Evolutionary conservation across 768 basidiomycete species (phyloP), one percentile per base, ranked within the genome.

Genomic region (Pholiota conissans): DNA sequence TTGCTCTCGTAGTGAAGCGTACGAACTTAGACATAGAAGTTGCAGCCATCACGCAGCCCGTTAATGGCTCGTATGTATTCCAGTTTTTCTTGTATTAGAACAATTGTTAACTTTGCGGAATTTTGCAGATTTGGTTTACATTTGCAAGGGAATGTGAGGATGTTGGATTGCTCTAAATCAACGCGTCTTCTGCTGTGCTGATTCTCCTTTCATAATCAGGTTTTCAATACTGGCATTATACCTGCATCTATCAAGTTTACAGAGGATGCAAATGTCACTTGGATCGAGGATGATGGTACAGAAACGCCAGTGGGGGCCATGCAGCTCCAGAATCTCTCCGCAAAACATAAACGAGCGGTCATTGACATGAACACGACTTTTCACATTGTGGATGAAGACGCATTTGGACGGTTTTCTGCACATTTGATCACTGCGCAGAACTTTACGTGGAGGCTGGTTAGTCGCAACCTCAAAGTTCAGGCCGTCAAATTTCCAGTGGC

Each of bases 401-500:
- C 83, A 10, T 90, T 91, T 62, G 82, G 82, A 56, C 75, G 74
- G 20, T 90, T 90, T 69, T 79, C 87, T 2, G 72, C 72, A 39
- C 71, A 76, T 29, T 76, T 91, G 78, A 90, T 91, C 66, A 90
- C 86, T 0, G 78, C 82, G 46, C 73, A 74, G 46, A 84, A 78
- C 56, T 90, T 91, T 63, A 89, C 84, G 0, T 91, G 89, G 89
- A 76, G 77, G 54, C 70, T 91, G 39, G 65, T 73, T 16, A 86
- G 80, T 56, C 67, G 79, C n/a, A 77, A 79, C 60, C 75, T 90
- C 35, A 74, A 74, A 6, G 87, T 88, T 10, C 83, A 84, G 52
- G 89, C 89, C 2, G 72, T 81, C 58, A 86, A 84, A 60, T 88
- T 90, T 64, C 88, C 88, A 2, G 76, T 79, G 3, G 82, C 86